Evolutionary conservation across 345 rosid genomes (phyloP).

Genomic region (sweet orange (Citrus sinensis)): DNA sequence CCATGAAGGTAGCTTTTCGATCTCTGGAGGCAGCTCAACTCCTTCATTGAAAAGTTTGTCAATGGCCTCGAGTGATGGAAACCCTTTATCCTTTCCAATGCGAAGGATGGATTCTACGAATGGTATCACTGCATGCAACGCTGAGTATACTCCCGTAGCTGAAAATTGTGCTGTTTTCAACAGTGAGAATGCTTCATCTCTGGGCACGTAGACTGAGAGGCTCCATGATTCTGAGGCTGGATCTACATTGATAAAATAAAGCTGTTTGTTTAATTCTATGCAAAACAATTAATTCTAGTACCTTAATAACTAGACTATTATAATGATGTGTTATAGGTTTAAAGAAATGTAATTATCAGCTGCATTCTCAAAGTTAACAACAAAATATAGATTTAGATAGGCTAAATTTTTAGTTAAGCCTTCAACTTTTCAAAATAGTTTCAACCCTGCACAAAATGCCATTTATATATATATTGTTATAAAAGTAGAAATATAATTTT

Average conservation of each 20-base stretch:
- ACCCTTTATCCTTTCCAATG: conserved; percentile 38
- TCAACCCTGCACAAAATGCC: too few species aligned
- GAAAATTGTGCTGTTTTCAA: conserved; percentile 46
- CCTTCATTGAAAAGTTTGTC: conserved; percentile 64
- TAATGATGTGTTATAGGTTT: too few species aligned
- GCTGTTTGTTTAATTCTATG: too few species aligned
- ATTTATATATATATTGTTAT: too few species aligned
- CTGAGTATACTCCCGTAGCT: conserved; percentile 51
- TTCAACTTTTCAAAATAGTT: too few species aligned
- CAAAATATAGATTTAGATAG: too few species aligned
- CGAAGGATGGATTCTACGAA: conserved; percentile 32
- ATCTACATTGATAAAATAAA: conserved; percentile 25
- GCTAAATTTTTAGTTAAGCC: too few species aligned
- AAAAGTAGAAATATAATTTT: too few species aligned
- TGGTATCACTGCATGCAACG: conserved; percentile 53
- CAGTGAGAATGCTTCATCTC: conserved; percentile 69
- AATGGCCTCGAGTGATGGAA: conserved; percentile 64
- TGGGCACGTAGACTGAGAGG: conserved; percentile 51
- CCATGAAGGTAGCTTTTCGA: conserved; percentile 29
- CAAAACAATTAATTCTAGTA: too few species aligned
- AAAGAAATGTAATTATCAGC: too few species aligned
- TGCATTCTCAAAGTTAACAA: too few species aligned
- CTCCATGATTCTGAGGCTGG: conserved; percentile 45
- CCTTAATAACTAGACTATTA: too few species aligned
- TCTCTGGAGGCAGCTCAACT: conserved; percentile 22